Evolutionary conservation across 1,139 yeast species (phyloP).

Genomic region (Debaryomyces sp.): DNA sequence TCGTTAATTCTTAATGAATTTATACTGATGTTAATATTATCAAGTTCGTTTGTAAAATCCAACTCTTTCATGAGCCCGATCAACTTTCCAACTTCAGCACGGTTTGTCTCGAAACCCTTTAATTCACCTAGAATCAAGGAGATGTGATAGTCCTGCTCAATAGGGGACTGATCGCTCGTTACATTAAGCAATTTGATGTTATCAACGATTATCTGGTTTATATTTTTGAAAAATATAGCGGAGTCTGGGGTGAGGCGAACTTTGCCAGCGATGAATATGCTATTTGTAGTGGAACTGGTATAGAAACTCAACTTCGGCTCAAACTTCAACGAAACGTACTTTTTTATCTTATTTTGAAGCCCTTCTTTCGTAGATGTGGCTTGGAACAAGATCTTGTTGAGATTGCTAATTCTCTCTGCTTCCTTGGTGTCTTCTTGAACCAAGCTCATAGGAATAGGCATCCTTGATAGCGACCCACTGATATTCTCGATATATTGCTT

Average conservation of each 20-base stretch:
- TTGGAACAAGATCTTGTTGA: slow-evolving; percentile 9
- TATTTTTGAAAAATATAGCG: slow-evolving; percentile 6
- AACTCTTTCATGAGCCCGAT: slow-evolving; percentile 1
- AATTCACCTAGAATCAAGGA: slow-evolving; percentile 13
- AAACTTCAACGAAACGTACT: slow-evolving; percentile 9
- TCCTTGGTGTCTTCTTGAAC: slow-evolving; percentile 7
- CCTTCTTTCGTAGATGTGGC: background rate
- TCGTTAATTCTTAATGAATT: slow-evolving; percentile 6
- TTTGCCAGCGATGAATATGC: slow-evolving; percentile 11
- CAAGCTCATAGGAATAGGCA: slow-evolving; percentile 7
- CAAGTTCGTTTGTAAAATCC: slow-evolving; percentile 8
- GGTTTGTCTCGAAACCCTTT: slow-evolving; percentile 5
- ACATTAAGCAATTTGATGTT: slow-evolving; percentile 12
- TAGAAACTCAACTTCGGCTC: slow-evolving; percentile 9
- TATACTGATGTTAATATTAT: slow-evolving; percentile 7
- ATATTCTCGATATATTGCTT: slow-evolving; percentile 11
- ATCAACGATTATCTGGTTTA: slow-evolving; percentile 9
- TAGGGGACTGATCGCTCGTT: background rate
- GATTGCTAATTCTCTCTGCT: slow-evolving; percentile 7
- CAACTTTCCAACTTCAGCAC: slow-evolving; percentile 1
- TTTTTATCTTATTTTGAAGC: background rate
- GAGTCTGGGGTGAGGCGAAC: slow-evolving; percentile 5
- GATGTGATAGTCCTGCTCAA: slow-evolving; percentile 9
- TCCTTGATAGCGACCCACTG: background rate
- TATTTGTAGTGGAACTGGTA: slow-evolving; percentile 11